Evolutionary conservation across 345 rosid genomes (phyloP).

Genomic region (Pelargonium nanum): DNA sequence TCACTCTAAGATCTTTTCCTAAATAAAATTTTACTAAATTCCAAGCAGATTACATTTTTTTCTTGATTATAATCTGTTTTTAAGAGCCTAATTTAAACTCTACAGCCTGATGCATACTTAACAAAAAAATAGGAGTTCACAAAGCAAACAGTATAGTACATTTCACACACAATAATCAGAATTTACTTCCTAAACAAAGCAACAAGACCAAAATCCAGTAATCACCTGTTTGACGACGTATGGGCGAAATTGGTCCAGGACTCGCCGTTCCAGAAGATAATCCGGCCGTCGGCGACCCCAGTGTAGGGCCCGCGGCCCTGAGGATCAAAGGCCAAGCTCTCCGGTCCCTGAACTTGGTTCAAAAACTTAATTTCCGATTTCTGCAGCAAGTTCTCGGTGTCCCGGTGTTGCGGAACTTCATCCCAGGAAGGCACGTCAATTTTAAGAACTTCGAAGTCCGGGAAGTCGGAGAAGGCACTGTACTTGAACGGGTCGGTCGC

Average conservation of each 20-base stretch:
- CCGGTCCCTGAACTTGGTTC: constrained; percentile 84
- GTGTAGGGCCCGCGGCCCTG: constrained; percentile 90
- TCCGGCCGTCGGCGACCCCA: constrained; percentile 85
- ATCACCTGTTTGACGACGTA: constrained; percentile 63
- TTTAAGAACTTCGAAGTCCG: constrained; percentile 39
- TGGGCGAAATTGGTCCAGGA: constrained; percentile 71
- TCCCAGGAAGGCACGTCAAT: constrained; percentile 45
- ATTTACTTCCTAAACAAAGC: neutral
- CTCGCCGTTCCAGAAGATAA: constrained; percentile 65
- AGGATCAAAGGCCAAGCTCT: constrained; percentile 80
- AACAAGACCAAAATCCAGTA: neutral
- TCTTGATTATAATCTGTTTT: too few species aligned
- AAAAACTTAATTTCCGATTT: constrained; percentile 62
- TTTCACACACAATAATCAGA: too few species aligned
- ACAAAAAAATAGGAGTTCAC: too few species aligned
- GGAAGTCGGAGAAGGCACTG: constrained; percentile 57
- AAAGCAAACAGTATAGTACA: neutral
- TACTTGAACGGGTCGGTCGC: constrained; percentile 71
- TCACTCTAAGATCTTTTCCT: too few species aligned
- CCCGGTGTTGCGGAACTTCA: constrained; percentile 34
- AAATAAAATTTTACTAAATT: too few species aligned
- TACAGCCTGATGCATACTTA: too few species aligned
- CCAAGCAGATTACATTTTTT: too few species aligned
- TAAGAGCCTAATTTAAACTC: too few species aligned
- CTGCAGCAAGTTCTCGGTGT: constrained; percentile 48